Percentiles rank a stretch among this genome's conserved stretches.
Conservation (phyloP, 2,329 filamentous ascomycete genomes). For the Paramyrothecium sp. region DNA sequence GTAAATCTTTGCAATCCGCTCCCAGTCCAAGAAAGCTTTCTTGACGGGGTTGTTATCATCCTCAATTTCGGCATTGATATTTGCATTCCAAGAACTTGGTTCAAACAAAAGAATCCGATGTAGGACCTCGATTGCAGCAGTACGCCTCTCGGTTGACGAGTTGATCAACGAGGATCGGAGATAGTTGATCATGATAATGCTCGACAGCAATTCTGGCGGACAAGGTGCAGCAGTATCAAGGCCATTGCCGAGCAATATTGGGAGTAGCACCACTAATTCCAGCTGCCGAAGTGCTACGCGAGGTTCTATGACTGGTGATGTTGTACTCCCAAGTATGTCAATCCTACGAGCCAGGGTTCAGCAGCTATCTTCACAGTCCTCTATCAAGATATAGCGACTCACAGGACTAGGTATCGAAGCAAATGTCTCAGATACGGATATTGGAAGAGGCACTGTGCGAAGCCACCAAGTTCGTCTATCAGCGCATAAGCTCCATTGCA, state of each 20-base stretch:
- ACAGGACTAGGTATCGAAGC: constrained; percentile 12
- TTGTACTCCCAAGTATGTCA: constrained; percentile 13
- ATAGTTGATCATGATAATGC: constrained; percentile 17
- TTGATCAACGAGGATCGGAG: constrained; percentile 11
- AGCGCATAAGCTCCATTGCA: constrained; percentile 11
- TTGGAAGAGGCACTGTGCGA: constrained; percentile 2
- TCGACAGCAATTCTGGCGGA: constrained; percentile 12
- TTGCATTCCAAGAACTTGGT: constrained; percentile 10
- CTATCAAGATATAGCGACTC: not conserved
- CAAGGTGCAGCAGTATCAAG: constrained; percentile 17
- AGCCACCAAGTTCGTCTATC: constrained; percentile 10
- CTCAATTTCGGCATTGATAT: not conserved
- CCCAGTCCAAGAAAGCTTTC: constrained; percentile 8
- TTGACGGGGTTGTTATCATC: not conserved
- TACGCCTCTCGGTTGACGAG: not conserved
- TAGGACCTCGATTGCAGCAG: constrained; percentile 8
- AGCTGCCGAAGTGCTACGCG: constrained; percentile 7
- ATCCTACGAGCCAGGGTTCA: constrained; percentile 1
- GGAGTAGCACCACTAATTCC: constrained; percentile 8
- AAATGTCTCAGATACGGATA: constrained; percentile 4
- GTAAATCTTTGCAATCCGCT: constrained; percentile 11
- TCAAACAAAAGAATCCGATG: constrained; percentile 15
- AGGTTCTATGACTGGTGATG: constrained; percentile 4
- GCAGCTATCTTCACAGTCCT: not conserved
- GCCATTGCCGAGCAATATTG: constrained; percentile 12